Base-by-base conservation (phyloP, 2,329 filamentous ascomycete genomes). In the Beauveria rudraprayagi region DNA sequence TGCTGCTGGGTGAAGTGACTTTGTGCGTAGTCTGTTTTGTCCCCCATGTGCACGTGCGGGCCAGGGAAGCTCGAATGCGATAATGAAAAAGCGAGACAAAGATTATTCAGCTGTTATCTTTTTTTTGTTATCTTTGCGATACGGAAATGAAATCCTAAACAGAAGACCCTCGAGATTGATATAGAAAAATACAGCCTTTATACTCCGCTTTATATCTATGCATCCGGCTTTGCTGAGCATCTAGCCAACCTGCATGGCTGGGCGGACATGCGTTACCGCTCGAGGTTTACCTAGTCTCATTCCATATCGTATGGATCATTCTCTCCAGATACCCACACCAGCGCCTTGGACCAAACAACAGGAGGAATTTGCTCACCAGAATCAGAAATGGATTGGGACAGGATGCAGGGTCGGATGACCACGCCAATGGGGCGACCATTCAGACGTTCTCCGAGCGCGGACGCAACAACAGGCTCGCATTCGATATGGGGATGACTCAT, bases 271-370 rank as follows among this genome's bases (percentile, higher is more conserved):
- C 6, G 17, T n/a, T 43, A 11, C 11, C 5, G 11, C 11, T 14
- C 5, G 11, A 37, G 11, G 10, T 5, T 37, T 0, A 37, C 10
- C 34, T 37, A 14, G 19, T 11, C 5, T 46, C 7, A 11, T 11
- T 40, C 9, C 5, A 34, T 22, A 17, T 40, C 54, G 11, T 43
- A 24, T 2, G 56, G 56, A 26, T 43, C 47, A 1, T 9, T 17
- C n/a, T 59, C 8, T 1, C 28, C 10, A 2, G 57, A 60, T 16
- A 60, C 57, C 57, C 57, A 60, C 0, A 47, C 57, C 26, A 53
- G 7, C 14, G 57, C 57, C 11, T 60, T 60, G 7, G 57, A 60
- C 57, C 57, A 60, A n/a, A 60, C 8, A 7, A 59, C 56, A 3
- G 34, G 3, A 4, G 22, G 1, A 10, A 0, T 1, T 2, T 24